Base-by-base conservation (phyloP, 2,329 filamentous ascomycete genomes). In the Stagonosporopsis tanaceti region DNA sequence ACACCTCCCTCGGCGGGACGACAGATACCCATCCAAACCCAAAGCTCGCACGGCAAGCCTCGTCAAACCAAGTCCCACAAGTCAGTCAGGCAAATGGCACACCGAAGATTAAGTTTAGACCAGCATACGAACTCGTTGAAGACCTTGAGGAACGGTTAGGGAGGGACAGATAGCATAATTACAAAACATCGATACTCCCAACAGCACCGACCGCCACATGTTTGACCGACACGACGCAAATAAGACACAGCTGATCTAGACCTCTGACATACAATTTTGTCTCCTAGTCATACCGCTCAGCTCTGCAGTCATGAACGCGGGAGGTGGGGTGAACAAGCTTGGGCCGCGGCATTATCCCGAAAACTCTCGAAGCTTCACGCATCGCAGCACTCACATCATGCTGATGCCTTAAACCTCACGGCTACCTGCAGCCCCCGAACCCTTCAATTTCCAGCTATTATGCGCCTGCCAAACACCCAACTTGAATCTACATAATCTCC, bases 11-110 rank as follows among this genome's bases (percentile, higher is more conserved):
- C n/a, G 95, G 95, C 20, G 94, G 95, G 3, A 92, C 87, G 24
- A 88, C 87, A 53, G 92, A 99, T 77, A 99, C 95, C 2, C 85
- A 90, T 63, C 93, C 92, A 0, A 99, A 99, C 72, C 95, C 95
- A 9, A 86, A 85, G 20, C 73, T 78, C 17, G 71, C 72, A 20
- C 65, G 69, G 40, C 62, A 69, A 38, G 61, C 65, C 25, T 66
- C 66, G 9, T 53, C 66, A 8, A 63, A 53, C 34, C 59, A 67
- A 50, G 53, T 61, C 25, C 42, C 63, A 12, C 62, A 66, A 41
- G 25, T 51, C 15, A 54, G 38, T 28, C 50, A 58, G n/a, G 25
- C 59, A 15, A 67, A 62, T n/a, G 64, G 61, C 15, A 37, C 58
- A 7, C 55, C 58, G 14, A 67, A 66, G 25, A 60, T 65, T 12